Evolutionary conservation across 2,329 filamentous ascomycete genomes (phyloP), one percentile per base, ranked within the genome.

Genomic region (Colletotrichum trifolii): DNA sequence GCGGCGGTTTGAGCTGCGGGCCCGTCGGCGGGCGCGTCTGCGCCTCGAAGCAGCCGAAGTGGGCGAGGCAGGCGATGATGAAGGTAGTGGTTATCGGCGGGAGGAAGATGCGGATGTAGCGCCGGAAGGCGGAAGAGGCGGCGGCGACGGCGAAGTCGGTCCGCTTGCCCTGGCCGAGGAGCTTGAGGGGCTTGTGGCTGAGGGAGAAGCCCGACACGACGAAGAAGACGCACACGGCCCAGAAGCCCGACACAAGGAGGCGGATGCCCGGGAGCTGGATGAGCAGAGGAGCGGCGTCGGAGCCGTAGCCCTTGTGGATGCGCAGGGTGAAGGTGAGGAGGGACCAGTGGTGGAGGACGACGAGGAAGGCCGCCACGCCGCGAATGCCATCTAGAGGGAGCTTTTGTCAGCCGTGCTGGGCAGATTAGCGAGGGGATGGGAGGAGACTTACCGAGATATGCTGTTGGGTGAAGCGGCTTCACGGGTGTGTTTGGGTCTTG

Each of bases 341-440:
- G 6, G 57, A 55, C 56, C 56, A 82, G 73, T 90, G 87, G 57
- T 89, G 85, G 69, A 83, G 80, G 73, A 90, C 91, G 12, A 91
- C 89, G 35, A 91, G 73, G 36, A 91, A 81, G 3, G 89, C 87
- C 5, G 89, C 88, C 67, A 91, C 89, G 4, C 89, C 89, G 71
- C 89, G 79, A 12, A 91, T 77, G 12, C 89, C 89, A 69, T 91
- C 89, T 65, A 13, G 9, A 17, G 9, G 8, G 34, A 15, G 13
- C 25, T 39, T 36, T 57, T 12, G 53, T 35, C 10, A 49, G 2
- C 34, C 46, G 11, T 49, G 7, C 11, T 35, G 25, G 25, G 4
- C 12, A n/a, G 46, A 6, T 2, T 8, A 13, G 11, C 9, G 10
- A 4, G 25, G 13, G 13, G 6, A 35, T 15, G 6, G 11, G 11